Base-by-base conservation (phyloP, 768 basidiomycete genomes). In the Pisolithus albus region DNA sequence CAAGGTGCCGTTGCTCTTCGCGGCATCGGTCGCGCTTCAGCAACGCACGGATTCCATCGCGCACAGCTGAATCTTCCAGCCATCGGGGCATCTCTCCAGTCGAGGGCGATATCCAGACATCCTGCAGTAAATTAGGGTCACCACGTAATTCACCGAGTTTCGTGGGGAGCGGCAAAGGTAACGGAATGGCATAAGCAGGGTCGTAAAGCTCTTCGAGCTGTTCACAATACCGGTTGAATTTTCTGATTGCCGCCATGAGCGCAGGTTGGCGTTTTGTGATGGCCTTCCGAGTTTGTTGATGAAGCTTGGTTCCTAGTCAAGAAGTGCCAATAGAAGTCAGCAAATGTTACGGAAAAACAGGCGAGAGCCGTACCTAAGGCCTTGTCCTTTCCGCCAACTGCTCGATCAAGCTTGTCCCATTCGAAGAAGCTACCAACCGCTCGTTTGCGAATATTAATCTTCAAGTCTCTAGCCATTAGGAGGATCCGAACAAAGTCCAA, bases 361-460 rank as follows among this genome's bases (percentile, higher is more conserved):
- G 21, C 9, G 4, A 28, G 28, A 28, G 2, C 28, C 28, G 9
- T 26, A 46, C 47, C 51, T 7, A 60, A 36, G 3, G 69, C 52
- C 7, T 68, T 56, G 3, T 53, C 34, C 1, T 70, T 64, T 2
- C 67, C 58, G 7, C 65, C 63, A 1, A 11, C 32, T 11, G 72
- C 69, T 24, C 62, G 65, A 48, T 72, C 67, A 2, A 71, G 56
- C 13, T 56, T 60, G n/a, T 74, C 70, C 66, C 67, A 70, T 41
- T 72, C 69, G 24, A 69, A 69, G 39, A 74, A 72, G 15, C 62
- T 63, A 0, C 63, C 61, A 10, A 72, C 61, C 0, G 67, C 68
- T 11, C 60, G 53, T 47, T 68, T 69, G 8, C 65, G 53, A 5
- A 74, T 69, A 46, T 69, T 72, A 21, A 72, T 70, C 51, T 75